Base-by-base conservation (phyloP, 2,329 filamentous ascomycete species). In the Diaporthe ampelina region DNA sequence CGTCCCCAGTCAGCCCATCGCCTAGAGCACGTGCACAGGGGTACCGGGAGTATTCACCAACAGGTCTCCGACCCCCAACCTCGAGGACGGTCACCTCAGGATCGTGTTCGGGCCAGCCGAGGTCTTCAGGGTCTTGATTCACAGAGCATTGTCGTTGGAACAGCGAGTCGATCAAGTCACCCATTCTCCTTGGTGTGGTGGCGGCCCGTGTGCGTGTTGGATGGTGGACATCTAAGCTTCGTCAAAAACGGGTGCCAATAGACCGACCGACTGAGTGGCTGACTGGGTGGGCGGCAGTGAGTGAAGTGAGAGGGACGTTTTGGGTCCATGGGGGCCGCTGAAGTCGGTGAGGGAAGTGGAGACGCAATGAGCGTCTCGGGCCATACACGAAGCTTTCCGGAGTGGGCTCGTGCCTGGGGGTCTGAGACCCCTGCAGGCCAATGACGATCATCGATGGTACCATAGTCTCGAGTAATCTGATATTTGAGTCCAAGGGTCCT, bases 1-100 rank as follows among this genome's bases (percentile, higher is more conserved):
- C n/a, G n/a, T 32, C 45, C 21, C 48, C 45, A n/a, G 69, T 54
- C 59, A 57, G 59, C 24, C 52, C 35, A 19, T 17, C 52, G 63
- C 29, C 24, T 21, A 52, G 63, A 48, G 50, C 37, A 45, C 43
- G 26, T 54, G 59, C 45, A 29, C 40, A 48, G 50, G 29, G 67
- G 57, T 54, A 15, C 29, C 43, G n/a, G 52, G 50, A 56, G 50
- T 52, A 75, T 61, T 75, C 52, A 75, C 74, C 65, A 56, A 73
- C 67, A 29, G 65, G 63, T 61, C 56, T 54, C 24, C 70, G 74
- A n/a, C 65, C 74, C 52, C 74, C 74, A 48, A 75, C 65, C 21
- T 75, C 71, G 54, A 75, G 71, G 50, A 75, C 57, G 17, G 71
- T 74, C 29, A 75, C 67, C 26, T 59, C 74, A 19, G 65, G 68